Evolutionary conservation across 2,329 filamentous ascomycete genomes (phyloP), one percentile per base, ranked within the genome.

Genomic region (Zymoseptoria crescenta): DNA sequence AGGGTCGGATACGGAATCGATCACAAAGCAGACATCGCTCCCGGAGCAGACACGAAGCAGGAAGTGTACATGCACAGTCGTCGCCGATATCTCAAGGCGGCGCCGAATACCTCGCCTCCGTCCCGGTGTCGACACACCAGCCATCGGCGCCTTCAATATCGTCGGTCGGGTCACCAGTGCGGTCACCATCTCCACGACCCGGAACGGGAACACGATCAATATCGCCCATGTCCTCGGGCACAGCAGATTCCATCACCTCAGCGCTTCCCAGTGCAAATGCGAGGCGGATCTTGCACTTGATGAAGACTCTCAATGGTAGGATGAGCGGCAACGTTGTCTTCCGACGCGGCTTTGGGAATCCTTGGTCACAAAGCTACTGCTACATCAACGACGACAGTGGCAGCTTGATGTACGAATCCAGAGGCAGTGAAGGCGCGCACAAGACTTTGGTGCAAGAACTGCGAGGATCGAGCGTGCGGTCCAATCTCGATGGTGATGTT

Each of bases 241-340:
- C 68, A n/a, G 61, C 62, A n/a, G 63, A 68, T 48, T 67, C 66
- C 28, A 67, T 68, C 30, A 61, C 68, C n/a, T 66, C 67, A 4
- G 59, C 41, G 62, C 71, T 69, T 67, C 76, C 58, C 66, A 75
- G 67, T 45, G 80, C 83, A 20, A 87, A 91, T 73, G 84, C 87
- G 48, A 64, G 60, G 30, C 87, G 85, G 69, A 81, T 93, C 27
- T 76, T 91, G 56, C 80, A 84, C 67, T 75, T 94, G 60, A 93
- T 94, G 88, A 89, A 86, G 72, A 86, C 82, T 24, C 77, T 91
- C 6, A 88, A 87, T 68, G 89, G 90, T 28, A 83, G 86, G 64
- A 94, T 93, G 89, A 86, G 85, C 67, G 89, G 89, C 58, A 85
- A 87, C 65, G 79, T 91, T 29, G 86, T 89, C 63, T 93, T 89